Conservation (phyloP, 2,329 filamentous ascomycete species). For the Dactylellina leptospora region DNA sequence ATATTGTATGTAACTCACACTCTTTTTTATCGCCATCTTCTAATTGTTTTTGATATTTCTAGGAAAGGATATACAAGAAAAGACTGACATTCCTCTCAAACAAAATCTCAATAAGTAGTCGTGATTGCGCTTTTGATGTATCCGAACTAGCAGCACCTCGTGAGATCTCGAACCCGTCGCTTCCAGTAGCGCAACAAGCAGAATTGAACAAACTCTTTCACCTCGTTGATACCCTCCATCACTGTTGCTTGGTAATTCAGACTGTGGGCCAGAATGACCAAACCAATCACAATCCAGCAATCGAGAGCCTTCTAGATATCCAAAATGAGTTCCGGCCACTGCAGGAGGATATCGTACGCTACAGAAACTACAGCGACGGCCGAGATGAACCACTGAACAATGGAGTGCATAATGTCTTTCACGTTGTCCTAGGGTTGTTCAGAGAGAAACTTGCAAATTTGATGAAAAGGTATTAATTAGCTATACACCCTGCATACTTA, state of each 20-base stretch:
- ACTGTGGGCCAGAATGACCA: no score
- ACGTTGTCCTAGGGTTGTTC: slow-evolving; percentile 26
- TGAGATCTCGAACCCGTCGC: not conserved
- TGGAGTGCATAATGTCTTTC: slow-evolving; percentile 23
- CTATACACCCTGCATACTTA: not conserved
- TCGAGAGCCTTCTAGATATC: slow-evolving; percentile 11
- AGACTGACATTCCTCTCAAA: slow-evolving; percentile 32
- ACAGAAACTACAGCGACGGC: slow-evolving; percentile 19
- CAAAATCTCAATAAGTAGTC: not conserved
- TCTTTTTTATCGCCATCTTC: not conserved
- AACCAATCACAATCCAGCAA: no score
- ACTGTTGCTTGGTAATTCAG: slow-evolving; percentile 35
- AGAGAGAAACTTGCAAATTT: slow-evolving; percentile 21
- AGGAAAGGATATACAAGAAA: slow-evolving; percentile 37
- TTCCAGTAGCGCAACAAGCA: slow-evolving; percentile 1
- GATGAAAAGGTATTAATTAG: slow-evolving; percentile 21
- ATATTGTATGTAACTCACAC: slow-evolving; percentile 20
- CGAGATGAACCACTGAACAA: slow-evolving; percentile 12
- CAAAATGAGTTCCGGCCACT: slow-evolving; percentile 20
- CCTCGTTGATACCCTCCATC: slow-evolving; percentile 17
- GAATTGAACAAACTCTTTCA: slow-evolving; percentile 34
- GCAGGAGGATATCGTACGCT: slow-evolving; percentile 25
- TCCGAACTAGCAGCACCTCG: slow-evolving; percentile 10
- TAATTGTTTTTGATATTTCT: not conserved
- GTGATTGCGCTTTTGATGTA: no score